Conservation (phyloP, 257 asterid species). For the Dorcoceras hygrometricum region DNA sequence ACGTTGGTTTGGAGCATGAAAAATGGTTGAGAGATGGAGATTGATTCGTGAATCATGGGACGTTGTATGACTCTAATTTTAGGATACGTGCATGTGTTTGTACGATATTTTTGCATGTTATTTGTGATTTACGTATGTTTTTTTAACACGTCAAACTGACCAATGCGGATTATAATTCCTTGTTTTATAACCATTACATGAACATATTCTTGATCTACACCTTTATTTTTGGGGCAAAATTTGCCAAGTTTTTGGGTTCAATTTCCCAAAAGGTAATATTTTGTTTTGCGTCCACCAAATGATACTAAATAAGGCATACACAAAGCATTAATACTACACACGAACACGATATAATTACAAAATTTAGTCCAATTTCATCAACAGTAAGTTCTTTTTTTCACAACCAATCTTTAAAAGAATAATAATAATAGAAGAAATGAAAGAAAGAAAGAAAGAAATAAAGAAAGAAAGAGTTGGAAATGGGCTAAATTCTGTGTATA, state of each 20-base stretch:
- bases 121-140: neutral
- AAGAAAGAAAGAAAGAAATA: neutral
- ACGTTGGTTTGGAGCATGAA: neutral
- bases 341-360: neutral
- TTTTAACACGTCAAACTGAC: too few relatives aligned
- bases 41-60: slow-evolving; percentile 2
- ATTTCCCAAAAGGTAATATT: neutral
- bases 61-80: neutral
- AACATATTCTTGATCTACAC: neutral
- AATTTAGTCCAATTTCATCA: neutral
- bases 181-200: too few relatives aligned
- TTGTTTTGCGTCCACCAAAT: neutral
- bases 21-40: neutral
- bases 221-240: neutral
- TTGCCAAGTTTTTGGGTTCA: neutral
- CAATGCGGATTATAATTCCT: neutral
- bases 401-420: neutral
- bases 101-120: neutral
- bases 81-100: neutral
- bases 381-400: neutral
- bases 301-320: neutral
- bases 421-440: too few relatives aligned
- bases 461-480: neutral
- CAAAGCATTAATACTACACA: neutral
- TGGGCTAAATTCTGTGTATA: too few relatives aligned